Conservation (phyloP, 768 basidiomycete genomes). For the Hygrocybe punicea region DNA sequence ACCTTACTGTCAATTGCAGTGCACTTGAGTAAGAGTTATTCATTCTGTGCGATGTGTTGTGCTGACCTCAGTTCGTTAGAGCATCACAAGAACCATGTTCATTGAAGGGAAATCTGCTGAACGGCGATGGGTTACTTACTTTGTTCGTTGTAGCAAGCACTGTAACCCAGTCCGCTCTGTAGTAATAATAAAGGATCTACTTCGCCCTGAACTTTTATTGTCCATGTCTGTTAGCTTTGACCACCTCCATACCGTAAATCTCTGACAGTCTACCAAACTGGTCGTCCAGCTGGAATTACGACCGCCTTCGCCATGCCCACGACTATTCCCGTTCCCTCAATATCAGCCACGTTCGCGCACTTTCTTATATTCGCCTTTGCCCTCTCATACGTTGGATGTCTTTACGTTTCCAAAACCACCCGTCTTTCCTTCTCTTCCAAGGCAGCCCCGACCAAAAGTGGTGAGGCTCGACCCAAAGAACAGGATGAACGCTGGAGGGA, state of each 20-base stretch:
- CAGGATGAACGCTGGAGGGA: constrained; percentile 63
- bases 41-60: background rate
- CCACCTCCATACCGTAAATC: too few species aligned
- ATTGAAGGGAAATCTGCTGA: constrained; percentile 39
- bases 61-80: constrained; percentile 45
- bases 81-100: constrained; percentile 86
- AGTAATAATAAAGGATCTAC: too few species aligned
- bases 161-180: too few species aligned
- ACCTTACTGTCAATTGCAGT: constrained; percentile 40
- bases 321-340: constrained; percentile 23
- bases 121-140: background rate
- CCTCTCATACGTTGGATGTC: constrained; percentile 71
- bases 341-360: constrained; percentile 44
- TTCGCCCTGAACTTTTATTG: too few species aligned
- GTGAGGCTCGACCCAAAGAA: constrained; percentile 19
- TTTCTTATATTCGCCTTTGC: constrained; percentile 57
- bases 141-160: background rate
- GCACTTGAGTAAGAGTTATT: constrained; percentile 69
- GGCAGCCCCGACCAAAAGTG: constrained; percentile 26
- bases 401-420: constrained; percentile 70
- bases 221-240: too few species aligned
- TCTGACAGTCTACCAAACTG: background rate
- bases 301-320: constrained; percentile 29
- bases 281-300: too few species aligned
- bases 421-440: constrained; percentile 50